Percentiles rank a stretch among this genome's conserved stretches.
Evolutionary conservation across 208 protist genomes (phyloP).

Genomic region (Crithidia mellificae): DNA sequence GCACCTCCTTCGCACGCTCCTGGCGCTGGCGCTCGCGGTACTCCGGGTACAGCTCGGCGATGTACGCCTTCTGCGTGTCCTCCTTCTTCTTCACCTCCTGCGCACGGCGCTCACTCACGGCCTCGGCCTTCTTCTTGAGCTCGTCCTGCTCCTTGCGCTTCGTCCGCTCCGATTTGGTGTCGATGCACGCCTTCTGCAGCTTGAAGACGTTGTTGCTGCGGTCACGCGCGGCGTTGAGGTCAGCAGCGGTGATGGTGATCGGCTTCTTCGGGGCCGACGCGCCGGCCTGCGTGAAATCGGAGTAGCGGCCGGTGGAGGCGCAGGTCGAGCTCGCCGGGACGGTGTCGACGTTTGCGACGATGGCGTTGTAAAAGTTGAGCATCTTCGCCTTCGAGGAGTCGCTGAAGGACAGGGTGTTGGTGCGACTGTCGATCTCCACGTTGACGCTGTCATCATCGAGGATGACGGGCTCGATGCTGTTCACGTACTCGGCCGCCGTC

Average conservation of each 20-base stretch:
- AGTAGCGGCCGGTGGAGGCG: slow-evolving; percentile 23
- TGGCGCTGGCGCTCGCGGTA: slow-evolving; percentile 62
- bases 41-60: slow-evolving; percentile 50
- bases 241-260: slow-evolving; percentile 30
- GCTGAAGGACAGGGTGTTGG: slow-evolving; percentile 59
- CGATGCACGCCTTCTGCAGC: slow-evolving; percentile 48
- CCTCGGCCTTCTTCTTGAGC: slow-evolving; percentile 37
- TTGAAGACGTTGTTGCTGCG: slow-evolving; percentile 44
- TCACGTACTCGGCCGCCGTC: slow-evolving; percentile 58
- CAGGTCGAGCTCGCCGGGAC: slow-evolving; percentile 28
- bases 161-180: slow-evolving; percentile 39
- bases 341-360: slow-evolving; percentile 33
- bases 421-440: slow-evolving; percentile 76
- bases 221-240: slow-evolving; percentile 43
- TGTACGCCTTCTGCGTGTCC: slow-evolving; percentile 37
- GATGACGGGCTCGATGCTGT: slow-evolving; percentile 64
- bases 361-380: slow-evolving; percentile 45
- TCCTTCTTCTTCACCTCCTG: slow-evolving; percentile 61
- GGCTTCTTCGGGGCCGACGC: slow-evolving; percentile 20
- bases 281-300: slow-evolving; percentile 25
- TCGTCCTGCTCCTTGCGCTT: slow-evolving; percentile 42
- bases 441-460: slow-evolving; percentile 56
- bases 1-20: slow-evolving; percentile 63
- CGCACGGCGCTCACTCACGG: slow-evolving; percentile 41
- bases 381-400: slow-evolving; percentile 68